Conservation (phyloP, 306 rosid genomes). For the Cucumis hystrix region DNA sequence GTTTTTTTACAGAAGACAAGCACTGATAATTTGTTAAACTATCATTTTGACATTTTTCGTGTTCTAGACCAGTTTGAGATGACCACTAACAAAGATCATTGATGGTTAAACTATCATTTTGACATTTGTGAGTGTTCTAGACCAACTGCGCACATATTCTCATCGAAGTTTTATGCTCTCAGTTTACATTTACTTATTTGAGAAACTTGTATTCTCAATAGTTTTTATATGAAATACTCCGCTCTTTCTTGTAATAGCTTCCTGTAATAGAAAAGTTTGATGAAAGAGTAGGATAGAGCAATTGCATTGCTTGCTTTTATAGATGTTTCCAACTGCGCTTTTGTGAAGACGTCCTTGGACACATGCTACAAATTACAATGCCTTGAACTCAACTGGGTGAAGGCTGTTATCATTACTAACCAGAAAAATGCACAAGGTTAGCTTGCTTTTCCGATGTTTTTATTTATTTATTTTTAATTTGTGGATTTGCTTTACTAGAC, state of each 20-base stretch:
- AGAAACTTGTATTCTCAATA: not conserved
- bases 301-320: not conserved
- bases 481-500: not conserved
- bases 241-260: not conserved
- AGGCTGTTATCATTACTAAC: not conserved
- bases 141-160: too few species aligned
- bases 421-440: conserved; percentile 35
- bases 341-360: not conserved
- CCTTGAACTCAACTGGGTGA: not conserved
- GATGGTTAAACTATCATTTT: not conserved
- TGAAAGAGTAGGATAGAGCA: not conserved
- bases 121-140: too few species aligned
- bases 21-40: not conserved
- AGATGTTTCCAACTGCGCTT: not conserved
- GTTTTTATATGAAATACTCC: not conserved
- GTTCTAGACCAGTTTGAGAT: too few species aligned
- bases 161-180: not conserved
- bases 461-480: not conserved
- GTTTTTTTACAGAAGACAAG: too few species aligned
- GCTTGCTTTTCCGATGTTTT: not conserved
- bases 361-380: not conserved
- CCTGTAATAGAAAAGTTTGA: not conserved
- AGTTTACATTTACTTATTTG: not conserved
- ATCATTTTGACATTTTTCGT: not conserved
- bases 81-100: too few species aligned